Evolutionary conservation across 179 eudicot species (phyloP).

Genomic region (Pouteria campechiana): DNA sequence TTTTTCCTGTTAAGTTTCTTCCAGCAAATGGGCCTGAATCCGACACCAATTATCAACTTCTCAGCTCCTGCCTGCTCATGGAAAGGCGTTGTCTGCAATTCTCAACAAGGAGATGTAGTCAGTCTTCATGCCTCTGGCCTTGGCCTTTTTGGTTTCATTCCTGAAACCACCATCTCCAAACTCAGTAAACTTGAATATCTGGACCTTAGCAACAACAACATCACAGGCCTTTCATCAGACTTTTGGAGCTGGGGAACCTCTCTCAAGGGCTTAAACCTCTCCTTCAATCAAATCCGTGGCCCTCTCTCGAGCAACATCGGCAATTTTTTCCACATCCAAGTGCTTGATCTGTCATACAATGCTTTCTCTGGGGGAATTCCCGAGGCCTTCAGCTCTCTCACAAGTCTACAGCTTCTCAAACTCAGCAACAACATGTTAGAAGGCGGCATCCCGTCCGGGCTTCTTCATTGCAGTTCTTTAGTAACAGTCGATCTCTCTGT

Average conservation of each 20-base stretch:
- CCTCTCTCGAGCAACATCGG: conserved; percentile 40
- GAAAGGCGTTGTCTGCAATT: conserved; percentile 44
- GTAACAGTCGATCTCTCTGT: conserved; percentile 33
- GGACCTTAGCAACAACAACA: conserved; percentile 44
- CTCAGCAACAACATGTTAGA: conserved; percentile 29
- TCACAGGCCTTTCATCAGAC: conserved; percentile 46
- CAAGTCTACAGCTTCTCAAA: conserved; percentile 24
- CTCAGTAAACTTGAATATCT: conserved; percentile 29
- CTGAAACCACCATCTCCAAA: conserved; percentile 53
- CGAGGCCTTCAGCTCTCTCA: conserved; percentile 30
- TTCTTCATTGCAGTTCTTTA: conserved; percentile 28
- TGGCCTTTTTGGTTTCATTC: conserved; percentile 41
- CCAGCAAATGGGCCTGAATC: conserved; percentile 34
- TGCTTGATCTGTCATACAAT: conserved; percentile 39
- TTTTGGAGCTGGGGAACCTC: conserved; percentile 52
- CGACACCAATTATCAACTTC: conserved; percentile 19
- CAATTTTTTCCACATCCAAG: conserved; percentile 38
- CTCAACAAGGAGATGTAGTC: conserved; percentile 14
- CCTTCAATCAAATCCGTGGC: conserved; percentile 29
- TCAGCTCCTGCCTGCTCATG: conserved; percentile 40
- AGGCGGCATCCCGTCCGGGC: conserved; percentile 30
- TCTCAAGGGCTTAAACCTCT: conserved; percentile 36
- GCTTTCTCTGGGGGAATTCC: conserved; percentile 36
- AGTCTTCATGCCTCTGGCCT: conserved; percentile 28
- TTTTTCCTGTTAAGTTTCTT: conserved; percentile 38